Percentiles rank a stretch among this genome's conserved stretches.
Conservation (phyloP, 163 green algal genomes). For the Coccomyxa subellipsoidea region DNA sequence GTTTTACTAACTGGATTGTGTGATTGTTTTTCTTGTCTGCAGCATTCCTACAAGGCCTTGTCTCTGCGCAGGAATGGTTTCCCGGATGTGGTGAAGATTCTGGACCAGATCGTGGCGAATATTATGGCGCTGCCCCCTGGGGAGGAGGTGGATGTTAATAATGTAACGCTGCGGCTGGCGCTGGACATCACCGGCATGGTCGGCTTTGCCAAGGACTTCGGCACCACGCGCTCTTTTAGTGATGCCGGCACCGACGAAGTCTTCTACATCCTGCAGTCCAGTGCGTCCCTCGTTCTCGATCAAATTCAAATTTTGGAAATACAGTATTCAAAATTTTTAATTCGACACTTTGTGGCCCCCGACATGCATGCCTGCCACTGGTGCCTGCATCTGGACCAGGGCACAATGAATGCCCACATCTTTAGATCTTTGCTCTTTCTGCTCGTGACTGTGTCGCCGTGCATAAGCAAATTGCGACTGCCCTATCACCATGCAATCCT, state of each 20-base stretch:
- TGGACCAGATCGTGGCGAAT: conserved; percentile 21
- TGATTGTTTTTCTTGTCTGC: too few relatives aligned
- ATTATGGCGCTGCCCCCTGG: conserved; percentile 15
- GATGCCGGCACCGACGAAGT: conserved; percentile 1
- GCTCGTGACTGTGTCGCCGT: too few relatives aligned
- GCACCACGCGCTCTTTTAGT: conserved; percentile 19
- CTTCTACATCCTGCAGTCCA: conserved; percentile 12
- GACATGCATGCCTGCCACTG: too few relatives aligned
- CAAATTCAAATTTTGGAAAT: too few relatives aligned
- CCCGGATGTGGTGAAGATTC: conserved; percentile 26
- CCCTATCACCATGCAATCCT: too few relatives aligned
- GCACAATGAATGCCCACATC: too few relatives aligned
- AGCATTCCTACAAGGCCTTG: not conserved
- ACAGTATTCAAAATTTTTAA: too few relatives aligned
- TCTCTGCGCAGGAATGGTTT: conserved; percentile 35
- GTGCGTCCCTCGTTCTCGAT: conserved; percentile 4
- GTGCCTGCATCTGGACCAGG: too few relatives aligned
- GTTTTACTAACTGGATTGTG: too few relatives aligned
- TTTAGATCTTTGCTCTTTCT: too few relatives aligned
- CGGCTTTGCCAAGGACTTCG: conserved; percentile 49
- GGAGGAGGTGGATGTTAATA: conserved; percentile 41
- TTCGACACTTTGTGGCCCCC: too few relatives aligned
- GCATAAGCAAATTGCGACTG: too few relatives aligned
- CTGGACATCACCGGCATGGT: conserved; percentile 58
- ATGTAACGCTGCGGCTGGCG: conserved; percentile 25